Base-by-base conservation (phyloP, 139 green algal species). In the Chlamydomonas schloesseri region DNA sequence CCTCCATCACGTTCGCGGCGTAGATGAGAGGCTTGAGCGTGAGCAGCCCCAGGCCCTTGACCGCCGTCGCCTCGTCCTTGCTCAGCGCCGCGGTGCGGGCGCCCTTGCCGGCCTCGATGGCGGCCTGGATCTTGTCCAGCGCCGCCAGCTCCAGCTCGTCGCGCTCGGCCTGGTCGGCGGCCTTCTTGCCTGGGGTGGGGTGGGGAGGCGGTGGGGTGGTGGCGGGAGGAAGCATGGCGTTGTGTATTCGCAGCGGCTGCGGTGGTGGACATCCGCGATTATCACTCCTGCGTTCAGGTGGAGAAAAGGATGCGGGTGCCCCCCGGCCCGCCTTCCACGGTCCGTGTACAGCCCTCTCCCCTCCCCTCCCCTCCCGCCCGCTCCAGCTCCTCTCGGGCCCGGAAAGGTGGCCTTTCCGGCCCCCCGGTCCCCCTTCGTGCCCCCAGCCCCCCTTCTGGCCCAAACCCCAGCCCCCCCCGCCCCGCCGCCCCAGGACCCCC, bases 1-100 rank as follows among this genome's bases (percentile, higher is more conserved):
- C 92, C 90, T 99, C 98, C 0, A 90, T 78, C 31, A 99, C 97
- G 84, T 99, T 99, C 28, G 96, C 97, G 1, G 95, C 96, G 73
- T 98, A 98, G 24, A 97, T 93, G 77, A 98, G 90, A 18, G 96
- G 96, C 88, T 98, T 98, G 67, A 95, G 87, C 1, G 96, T 98
- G 28, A 98, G 88, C 87, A 98, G 92, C n/a, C 92, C 93, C 78
- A 98, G 92, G 0, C 87, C 83, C 57, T 89, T 92, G 53, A 98
- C 82, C 53, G 89, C 79, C 60, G 89, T 60, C 33, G 67, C 67
- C 87, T 99, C 95, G 42, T 98, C 96, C 60, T 95, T 90, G 57
- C 50, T 95, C 2, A 99, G 91, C 2, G 80, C 60, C 23, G 96
- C 95, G 17, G 84, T 90, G 29, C 97, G 93, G 10, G 96, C 97